Evolutionary conservation across 2,329 filamentous ascomycete species (phyloP), one percentile per base, ranked within the genome.

Genomic region (Zasmidium citrigriseum): DNA sequence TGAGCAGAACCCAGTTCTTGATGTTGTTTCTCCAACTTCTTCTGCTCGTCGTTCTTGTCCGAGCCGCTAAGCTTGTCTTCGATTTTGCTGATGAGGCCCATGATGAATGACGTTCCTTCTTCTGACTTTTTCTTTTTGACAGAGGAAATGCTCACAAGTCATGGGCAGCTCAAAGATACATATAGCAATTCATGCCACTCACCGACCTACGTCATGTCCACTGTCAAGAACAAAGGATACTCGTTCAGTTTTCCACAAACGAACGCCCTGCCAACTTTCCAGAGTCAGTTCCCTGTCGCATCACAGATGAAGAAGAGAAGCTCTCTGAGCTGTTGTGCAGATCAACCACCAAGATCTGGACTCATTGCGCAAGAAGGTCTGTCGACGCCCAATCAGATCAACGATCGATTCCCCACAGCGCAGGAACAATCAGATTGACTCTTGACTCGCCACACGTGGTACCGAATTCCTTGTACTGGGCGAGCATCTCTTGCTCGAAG

Each of bases 11-110:
- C 10, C 9, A 16, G 44, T 38, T n/a, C 14, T 38, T 54, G 20
- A 18, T 55, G 47, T 51, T 41, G 38, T 25, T 50, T 27, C 20
- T 57, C 21, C n/a, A 27, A 46, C 18, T 16, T 7, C 18, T 16
- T 7, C n/a, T 52, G 21, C 29, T 34, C 44, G n/a, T 55, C 45
- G 16, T 55, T 22, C 45, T 55, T 55, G 25, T 47, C 12, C n/a
- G 45, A 48, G 25, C 57, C 57, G 34, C 20, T 48, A 12, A 54
- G 54, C 50, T 60, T 60, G 16, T 60, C 46, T 50, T 60, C 58
- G 29, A 60, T 60, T 45, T 60, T 60, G 21, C 29, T n/a, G 20
- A 60, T 51, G 38, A 60, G 46, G 52, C 58, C 54, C 58, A 60
- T 60, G 45, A 12, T 58, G 38, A 23, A 47, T 48, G 18, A 9